Conservation (phyloP, 352 stramenopile species). For the Phytopythium boreale region DNA sequence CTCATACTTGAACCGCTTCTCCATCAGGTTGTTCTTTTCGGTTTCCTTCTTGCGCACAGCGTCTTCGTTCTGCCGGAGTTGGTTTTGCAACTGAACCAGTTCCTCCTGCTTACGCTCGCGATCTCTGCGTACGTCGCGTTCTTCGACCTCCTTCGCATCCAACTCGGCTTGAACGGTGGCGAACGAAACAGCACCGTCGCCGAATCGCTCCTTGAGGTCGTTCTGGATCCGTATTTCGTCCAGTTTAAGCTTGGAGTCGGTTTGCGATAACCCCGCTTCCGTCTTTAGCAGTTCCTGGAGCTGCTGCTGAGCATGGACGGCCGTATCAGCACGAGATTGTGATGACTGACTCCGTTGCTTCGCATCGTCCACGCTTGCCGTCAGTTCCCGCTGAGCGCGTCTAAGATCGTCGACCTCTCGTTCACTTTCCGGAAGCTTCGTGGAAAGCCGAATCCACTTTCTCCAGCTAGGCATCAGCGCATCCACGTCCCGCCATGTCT, state of each 20-base stretch:
- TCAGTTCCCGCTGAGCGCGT: not conserved
- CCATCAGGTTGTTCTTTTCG: slow-evolving; percentile 47
- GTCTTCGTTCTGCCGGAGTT: slow-evolving; percentile 59
- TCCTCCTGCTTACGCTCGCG: slow-evolving; percentile 56
- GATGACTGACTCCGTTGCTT: not conserved
- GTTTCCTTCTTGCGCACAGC: slow-evolving; percentile 48
- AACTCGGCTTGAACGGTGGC: slow-evolving; percentile 33
- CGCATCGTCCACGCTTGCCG: not conserved
- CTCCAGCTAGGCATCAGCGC: slow-evolving; percentile 62
- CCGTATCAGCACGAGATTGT: not conserved
- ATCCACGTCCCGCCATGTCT: slow-evolving; percentile 62
- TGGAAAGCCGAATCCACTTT: slow-evolving; percentile 55
- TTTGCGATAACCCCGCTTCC: not conserved
- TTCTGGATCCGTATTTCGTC: not conserved
- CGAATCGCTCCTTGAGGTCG: slow-evolving; percentile 20
- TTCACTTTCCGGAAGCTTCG: slow-evolving; percentile 41
- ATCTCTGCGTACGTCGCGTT: slow-evolving; percentile 47
- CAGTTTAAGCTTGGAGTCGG: not conserved
- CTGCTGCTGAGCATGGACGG: not conserved
- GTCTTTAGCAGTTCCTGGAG: not conserved
- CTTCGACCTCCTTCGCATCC: slow-evolving; percentile 48
- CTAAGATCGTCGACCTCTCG: slow-evolving; percentile 51
- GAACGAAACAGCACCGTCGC: slow-evolving; percentile 36
- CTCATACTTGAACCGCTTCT: slow-evolving; percentile 54
- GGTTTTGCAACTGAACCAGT: slow-evolving; percentile 39